These are phyloP conservation scores for Fraxinus nigra DNA, from an alignment of 305 asterid genomes.

Conservation along the genomic window DNA sequence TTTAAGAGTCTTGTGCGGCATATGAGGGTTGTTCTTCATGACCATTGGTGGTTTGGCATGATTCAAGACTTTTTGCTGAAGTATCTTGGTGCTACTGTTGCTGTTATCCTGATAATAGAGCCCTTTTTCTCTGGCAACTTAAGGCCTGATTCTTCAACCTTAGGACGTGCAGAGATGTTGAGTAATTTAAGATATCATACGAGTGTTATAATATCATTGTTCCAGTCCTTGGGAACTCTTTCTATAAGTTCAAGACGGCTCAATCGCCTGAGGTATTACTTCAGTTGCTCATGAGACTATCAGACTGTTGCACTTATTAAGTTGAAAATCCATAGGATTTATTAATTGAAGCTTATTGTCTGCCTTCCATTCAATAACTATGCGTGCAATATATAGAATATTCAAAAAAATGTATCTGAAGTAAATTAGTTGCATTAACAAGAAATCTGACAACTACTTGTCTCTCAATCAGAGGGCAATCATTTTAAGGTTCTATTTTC, in stretches of 20 bases:
- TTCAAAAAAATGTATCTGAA: background rate
- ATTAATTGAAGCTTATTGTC: conserved; percentile 1
- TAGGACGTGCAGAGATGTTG: conserved; percentile 99
- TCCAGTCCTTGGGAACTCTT: conserved; percentile 95
- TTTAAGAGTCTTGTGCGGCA: conserved; percentile 75
- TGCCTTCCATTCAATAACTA: background rate
- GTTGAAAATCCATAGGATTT: conserved; percentile 4
- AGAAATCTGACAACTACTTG: background rate
- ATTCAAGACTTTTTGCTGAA: conserved; percentile 93
- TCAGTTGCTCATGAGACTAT: conserved; percentile 14
- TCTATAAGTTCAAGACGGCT: conserved; percentile 94
- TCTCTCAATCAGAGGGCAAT: background rate
- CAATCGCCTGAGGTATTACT: conserved; percentile 87
- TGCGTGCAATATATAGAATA: background rate
- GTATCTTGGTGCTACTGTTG: conserved; percentile 99
- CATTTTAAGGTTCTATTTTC: conserved; percentile 2
- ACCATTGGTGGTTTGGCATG: conserved; percentile 99
- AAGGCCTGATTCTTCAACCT: conserved; percentile 88
- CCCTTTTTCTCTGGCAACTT: conserved; percentile 93
- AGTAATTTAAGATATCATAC: conserved; percentile 99
- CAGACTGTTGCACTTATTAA: background rate
- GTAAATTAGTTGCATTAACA: background rate
- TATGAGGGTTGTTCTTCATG: conserved; percentile 88
- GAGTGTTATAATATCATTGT: conserved; percentile 88
- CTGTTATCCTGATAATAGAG: conserved; percentile 95